Evolutionary conservation across 768 basidiomycete species (phyloP).

Genomic region (Kwoniella heveanensis): DNA sequence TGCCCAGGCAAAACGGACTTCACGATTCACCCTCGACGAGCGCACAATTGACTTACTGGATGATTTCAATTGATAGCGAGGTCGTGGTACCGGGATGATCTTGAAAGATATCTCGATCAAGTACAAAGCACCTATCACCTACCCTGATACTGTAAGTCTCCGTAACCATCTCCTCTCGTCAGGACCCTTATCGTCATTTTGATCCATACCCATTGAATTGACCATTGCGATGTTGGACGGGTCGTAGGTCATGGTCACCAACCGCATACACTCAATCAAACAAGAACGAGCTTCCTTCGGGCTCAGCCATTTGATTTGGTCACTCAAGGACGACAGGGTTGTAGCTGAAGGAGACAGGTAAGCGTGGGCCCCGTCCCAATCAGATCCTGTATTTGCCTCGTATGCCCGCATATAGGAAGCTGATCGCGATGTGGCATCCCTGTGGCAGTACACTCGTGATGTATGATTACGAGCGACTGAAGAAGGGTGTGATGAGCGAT

Average conservation of each 20-base stretch:
- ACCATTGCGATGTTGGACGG: no score
- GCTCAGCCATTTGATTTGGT: constrained; percentile 38
- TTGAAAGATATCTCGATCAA: constrained; percentile 43
- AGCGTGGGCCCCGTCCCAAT: constrained; percentile 3
- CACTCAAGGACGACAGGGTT: constrained; percentile 33
- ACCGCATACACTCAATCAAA: constrained; percentile 32
- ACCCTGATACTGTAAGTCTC: constrained; percentile 44
- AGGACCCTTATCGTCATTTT: no score
- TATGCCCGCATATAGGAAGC: background rate
- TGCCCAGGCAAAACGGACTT: no score
- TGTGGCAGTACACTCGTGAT: constrained; percentile 40
- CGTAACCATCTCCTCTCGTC: no score
- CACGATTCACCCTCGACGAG: no score
- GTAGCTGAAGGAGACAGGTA: constrained; percentile 45
- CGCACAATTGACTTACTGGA: no score
- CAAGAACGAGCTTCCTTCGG: constrained; percentile 33
- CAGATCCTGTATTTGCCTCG: background rate
- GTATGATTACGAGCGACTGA: constrained; percentile 44
- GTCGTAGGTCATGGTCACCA: constrained; percentile 39
- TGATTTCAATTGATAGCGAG: constrained; percentile 23
- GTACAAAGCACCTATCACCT: constrained; percentile 43
- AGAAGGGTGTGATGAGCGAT: constrained; percentile 37
- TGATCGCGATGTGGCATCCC: background rate
- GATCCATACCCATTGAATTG: background rate
- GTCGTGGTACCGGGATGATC: constrained; percentile 45